These are phyloP conservation scores for Verticillium albo-atrum DNA, from an alignment of 2,329 filamentous ascomycete genomes.

Conservation along the genomic window DNA sequence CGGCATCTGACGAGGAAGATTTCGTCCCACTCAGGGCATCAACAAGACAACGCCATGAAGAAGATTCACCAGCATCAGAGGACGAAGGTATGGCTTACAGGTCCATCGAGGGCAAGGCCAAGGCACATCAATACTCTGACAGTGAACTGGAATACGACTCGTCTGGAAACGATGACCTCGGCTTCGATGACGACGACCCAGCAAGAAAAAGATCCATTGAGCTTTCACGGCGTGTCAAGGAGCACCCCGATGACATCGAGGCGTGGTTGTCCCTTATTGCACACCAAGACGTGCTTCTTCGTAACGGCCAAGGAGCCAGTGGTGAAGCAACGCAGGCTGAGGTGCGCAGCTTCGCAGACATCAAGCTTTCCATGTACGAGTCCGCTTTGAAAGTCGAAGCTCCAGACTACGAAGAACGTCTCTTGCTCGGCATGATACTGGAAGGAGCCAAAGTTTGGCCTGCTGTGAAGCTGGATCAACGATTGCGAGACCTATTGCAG, in stretches of 20 bases:
- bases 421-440: slow-evolving; percentile 66
- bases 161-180: slow-evolving; percentile 28
- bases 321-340: slow-evolving; percentile 54
- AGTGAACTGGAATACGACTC: slow-evolving; percentile 46
- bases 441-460: slow-evolving; percentile 74
- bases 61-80: slow-evolving; percentile 38
- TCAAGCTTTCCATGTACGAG: slow-evolving; percentile 76
- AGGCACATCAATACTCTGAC: slow-evolving; percentile 39
- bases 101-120: slow-evolving; percentile 62
- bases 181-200: slow-evolving; percentile 33
- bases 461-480: slow-evolving; percentile 7
- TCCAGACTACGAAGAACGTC: slow-evolving; percentile 46
- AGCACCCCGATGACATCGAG: slow-evolving; percentile 61
- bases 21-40: slow-evolving; percentile 39
- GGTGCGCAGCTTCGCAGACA: slow-evolving; percentile 64
- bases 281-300: slow-evolving; percentile 68
- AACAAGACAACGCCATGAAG: slow-evolving; percentile 16
- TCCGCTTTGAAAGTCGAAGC: slow-evolving; percentile 61
- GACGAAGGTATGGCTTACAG: slow-evolving; percentile 55
- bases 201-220: slow-evolving; percentile 52
- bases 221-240: slow-evolving; percentile 59
- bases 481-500: slow-evolving; percentile 35
- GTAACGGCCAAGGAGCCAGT: slow-evolving; percentile 37
- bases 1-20: slow-evolving; percentile 28
- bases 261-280: slow-evolving; percentile 76